A percentile compares a stretch with the other conserved stretches of the same genome.
Conservation (phyloP, 163 green algal species). For the Coccomyxa subellipsoidea region DNA sequence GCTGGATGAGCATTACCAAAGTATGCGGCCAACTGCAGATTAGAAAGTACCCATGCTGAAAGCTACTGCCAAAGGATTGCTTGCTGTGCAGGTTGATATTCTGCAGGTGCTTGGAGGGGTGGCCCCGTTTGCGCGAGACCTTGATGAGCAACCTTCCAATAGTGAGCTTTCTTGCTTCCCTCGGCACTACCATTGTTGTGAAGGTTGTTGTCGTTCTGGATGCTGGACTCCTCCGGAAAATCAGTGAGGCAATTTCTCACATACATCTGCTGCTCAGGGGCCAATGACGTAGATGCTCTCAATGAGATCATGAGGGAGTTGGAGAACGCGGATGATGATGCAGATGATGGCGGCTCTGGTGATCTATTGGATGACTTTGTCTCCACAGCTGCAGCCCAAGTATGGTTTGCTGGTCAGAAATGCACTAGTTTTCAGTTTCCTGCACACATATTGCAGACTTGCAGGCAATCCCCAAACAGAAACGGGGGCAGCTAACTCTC, state of each 20-base stretch:
- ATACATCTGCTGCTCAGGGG: slow-evolving; percentile 13
- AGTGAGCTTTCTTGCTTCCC: not conserved
- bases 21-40: not conserved
- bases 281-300: slow-evolving; percentile 56
- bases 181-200: not conserved
- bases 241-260: too few relatives aligned
- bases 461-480: too few relatives aligned
- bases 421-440: not conserved
- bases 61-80: not conserved
- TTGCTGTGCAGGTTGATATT: slow-evolving; percentile 27
- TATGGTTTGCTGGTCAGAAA: not conserved
- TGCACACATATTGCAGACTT: too few relatives aligned
- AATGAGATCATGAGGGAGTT: slow-evolving; percentile 47
- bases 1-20: too few relatives aligned
- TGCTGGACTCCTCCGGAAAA: too few relatives aligned
- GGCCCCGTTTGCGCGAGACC: slow-evolving; percentile 42
- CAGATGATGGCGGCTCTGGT: slow-evolving; percentile 28
- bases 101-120: slow-evolving; percentile 41
- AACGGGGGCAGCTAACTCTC: too few relatives aligned
- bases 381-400: not conserved
- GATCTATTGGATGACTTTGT: slow-evolving; percentile 71
- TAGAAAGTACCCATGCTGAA: not conserved
- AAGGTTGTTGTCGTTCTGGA: too few relatives aligned
- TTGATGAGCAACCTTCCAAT: not conserved
- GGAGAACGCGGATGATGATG: slow-evolving; percentile 37